A percentile compares a stretch with the other conserved stretches of the same genome.
phyloP scores from a whole-genome alignment of 345 rosid species.

The Brassica cretica region DNA sequence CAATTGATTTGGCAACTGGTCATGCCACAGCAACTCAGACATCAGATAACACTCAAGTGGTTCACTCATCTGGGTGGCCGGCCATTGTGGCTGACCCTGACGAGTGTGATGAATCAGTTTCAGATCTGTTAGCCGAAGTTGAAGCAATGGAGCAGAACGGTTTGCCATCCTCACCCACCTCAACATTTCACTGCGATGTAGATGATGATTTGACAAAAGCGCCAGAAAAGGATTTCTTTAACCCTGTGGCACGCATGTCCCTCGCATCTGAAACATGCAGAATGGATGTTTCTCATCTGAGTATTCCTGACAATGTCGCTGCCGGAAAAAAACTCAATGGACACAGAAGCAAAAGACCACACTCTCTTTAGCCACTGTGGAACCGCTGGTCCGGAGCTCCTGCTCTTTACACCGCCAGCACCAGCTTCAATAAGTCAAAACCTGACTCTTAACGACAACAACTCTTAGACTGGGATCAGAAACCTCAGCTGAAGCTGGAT shows the following conservation, averaged over 20 bases:
- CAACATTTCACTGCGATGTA: conserved; percentile 42
- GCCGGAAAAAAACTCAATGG: conserved; percentile 46
- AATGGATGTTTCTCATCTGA: conserved; percentile 56
- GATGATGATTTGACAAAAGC: conserved; percentile 59
- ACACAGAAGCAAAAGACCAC: conserved; percentile 47
- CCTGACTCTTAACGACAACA: conserved; percentile 36
- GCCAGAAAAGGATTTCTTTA: conserved; percentile 74
- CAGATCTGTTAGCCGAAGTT: conserved; percentile 95
- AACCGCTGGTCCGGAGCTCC: conserved; percentile 49
- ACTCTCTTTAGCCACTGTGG: conserved; percentile 53
- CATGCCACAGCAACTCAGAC: conserved; percentile 61
- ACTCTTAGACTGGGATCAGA: conserved; percentile 50
- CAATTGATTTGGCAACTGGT: conserved; percentile 44
- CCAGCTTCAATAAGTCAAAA: conserved; percentile 27
- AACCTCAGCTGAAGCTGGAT: conserved; percentile 40
- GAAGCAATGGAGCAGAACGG: conserved; percentile 94
- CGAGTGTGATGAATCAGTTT: conserved; percentile 92
- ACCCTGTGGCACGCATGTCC: conserved; percentile 53
- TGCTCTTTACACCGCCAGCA: conserved; percentile 46
- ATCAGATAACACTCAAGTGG: conserved; percentile 56
- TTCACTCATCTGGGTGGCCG: conserved; percentile 69
- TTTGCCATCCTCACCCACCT: conserved; percentile 76
- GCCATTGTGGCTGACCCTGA: conserved; percentile 62
- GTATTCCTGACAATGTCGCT: conserved; percentile 41
- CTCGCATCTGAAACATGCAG: conserved; percentile 54